Evolutionary conservation across 2,329 filamentous ascomycete species (phyloP).

Genomic region (Sarocladium brachiariae): DNA sequence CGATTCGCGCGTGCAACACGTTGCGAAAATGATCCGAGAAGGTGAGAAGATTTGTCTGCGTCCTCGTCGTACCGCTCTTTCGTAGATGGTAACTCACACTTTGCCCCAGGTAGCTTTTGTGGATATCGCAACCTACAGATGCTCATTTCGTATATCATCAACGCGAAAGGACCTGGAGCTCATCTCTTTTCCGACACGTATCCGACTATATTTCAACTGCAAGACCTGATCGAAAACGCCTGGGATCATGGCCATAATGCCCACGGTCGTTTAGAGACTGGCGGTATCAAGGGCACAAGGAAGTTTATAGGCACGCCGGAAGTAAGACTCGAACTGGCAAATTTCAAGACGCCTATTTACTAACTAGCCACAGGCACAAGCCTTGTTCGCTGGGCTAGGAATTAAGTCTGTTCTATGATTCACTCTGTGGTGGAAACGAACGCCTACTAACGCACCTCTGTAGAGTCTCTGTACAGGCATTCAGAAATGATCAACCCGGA

Average conservation of each 20-base stretch:
- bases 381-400: conserved; percentile 63
- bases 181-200: conserved; percentile 53
- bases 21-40: conserved; percentile 76
- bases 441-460: neutral
- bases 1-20: conserved; percentile 65
- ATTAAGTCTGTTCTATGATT: conserved; percentile 49
- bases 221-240: conserved; percentile 78
- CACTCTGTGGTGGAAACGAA: neutral
- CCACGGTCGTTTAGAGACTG: conserved; percentile 71
- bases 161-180: conserved; percentile 46
- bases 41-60: conserved; percentile 30
- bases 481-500: conserved; percentile 41
- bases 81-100: neutral
- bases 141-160: conserved; percentile 71
- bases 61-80: neutral
- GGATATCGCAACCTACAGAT: conserved; percentile 95
- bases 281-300: conserved; percentile 77
- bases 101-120: conserved; percentile 72
- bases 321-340: conserved; percentile 36
- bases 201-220: conserved; percentile 74
- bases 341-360: neutral
- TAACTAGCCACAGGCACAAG: conserved; percentile 56
- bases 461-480: conserved; percentile 57
- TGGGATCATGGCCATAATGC: conserved; percentile 83
- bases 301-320: conserved; percentile 96